phyloP scores from a whole-genome alignment of 306 rosid genomes.

The Vigna reflexopilosa region DNA sequence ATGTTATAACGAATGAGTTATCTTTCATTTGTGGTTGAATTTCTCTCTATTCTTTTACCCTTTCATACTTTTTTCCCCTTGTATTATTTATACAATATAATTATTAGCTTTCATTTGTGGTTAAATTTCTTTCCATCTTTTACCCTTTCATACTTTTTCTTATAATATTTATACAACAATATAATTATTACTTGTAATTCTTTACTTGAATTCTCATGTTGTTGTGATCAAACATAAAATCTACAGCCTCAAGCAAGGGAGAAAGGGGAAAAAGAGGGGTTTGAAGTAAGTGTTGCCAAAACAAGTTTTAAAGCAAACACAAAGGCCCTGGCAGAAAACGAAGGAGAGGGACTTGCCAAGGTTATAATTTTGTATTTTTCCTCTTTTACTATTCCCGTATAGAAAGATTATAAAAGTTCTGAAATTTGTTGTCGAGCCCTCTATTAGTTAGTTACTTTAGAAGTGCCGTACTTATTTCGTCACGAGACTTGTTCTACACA shows the following conservation, averaged over 20 bases:
- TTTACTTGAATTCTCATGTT: conserved; percentile 29
- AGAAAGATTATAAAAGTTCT: conserved; percentile 8
- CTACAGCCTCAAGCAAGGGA: conserved; percentile 98
- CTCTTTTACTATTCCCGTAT: conserved; percentile 22
- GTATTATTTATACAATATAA: neutral
- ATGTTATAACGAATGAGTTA: neutral
- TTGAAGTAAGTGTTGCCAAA: conserved; percentile 87
- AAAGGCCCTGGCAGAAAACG: conserved; percentile 96
- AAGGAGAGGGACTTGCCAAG: conserved; percentile 99
- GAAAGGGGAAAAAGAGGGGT: conserved; percentile 83
- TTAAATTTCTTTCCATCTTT: conserved; percentile 19
- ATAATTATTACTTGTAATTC: conserved; percentile 9
- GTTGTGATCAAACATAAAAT: conserved; percentile 39
- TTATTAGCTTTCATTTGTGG: conserved; percentile 19
- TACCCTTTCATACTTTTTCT: conserved; percentile 6
- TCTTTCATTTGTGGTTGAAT: conserved; percentile 21
- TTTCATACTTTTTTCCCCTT: neutral
- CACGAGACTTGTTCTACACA: conserved; percentile 11
- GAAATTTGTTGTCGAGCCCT: conserved; percentile 6
- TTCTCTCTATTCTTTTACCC: conserved; percentile 19
- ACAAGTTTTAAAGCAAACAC: conserved; percentile 99
- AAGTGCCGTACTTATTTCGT: conserved; percentile 8
- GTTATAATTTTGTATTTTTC: conserved; percentile 49
- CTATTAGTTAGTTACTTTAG: neutral
- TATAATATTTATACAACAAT: conserved; percentile 17